Evolutionary conservation across 768 basidiomycete species (phyloP).

Genomic region (Rhodocollybia butyracea): DNA sequence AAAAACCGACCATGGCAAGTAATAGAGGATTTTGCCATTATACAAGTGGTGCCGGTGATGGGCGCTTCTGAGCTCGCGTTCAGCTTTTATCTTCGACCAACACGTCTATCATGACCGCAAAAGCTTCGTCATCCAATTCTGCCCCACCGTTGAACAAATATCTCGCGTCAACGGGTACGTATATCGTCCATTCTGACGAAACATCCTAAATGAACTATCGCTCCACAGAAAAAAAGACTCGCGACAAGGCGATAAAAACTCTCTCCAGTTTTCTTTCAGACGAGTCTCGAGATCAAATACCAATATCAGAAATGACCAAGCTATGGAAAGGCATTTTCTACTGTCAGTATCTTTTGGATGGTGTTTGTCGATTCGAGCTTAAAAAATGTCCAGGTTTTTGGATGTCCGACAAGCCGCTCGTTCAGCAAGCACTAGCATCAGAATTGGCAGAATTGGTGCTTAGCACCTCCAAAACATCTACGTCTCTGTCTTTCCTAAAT

Average conservation of each 20-base stretch:
- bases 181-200: no score
- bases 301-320: conserved; percentile 81
- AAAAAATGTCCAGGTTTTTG: conserved; percentile 74
- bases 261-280: conserved; percentile 78
- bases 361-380: background rate
- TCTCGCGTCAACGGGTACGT: conserved; percentile 85
- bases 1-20: conserved; percentile 78
- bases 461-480: conserved; percentile 51
- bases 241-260: conserved; percentile 87
- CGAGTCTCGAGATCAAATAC: conserved; percentile 52
- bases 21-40: conserved; percentile 78
- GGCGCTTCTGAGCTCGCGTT: background rate
- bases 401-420: conserved; percentile 99
- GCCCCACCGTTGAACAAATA: conserved; percentile 81
- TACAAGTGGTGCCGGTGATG: no score
- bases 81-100: background rate
- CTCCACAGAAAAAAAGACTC: conserved; percentile 78
- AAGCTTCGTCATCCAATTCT: conserved; percentile 17
- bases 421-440: conserved; percentile 87
- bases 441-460: conserved; percentile 83
- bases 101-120: conserved; percentile 29
- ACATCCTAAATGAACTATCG: conserved; percentile 10
- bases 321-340: conserved; percentile 99
- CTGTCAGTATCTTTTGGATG: conserved; percentile 47
- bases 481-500: conserved; percentile 72